Evolutionary conservation across 2,329 filamentous ascomycete species (phyloP).

Genomic region (Pleomassaria siparia): DNA sequence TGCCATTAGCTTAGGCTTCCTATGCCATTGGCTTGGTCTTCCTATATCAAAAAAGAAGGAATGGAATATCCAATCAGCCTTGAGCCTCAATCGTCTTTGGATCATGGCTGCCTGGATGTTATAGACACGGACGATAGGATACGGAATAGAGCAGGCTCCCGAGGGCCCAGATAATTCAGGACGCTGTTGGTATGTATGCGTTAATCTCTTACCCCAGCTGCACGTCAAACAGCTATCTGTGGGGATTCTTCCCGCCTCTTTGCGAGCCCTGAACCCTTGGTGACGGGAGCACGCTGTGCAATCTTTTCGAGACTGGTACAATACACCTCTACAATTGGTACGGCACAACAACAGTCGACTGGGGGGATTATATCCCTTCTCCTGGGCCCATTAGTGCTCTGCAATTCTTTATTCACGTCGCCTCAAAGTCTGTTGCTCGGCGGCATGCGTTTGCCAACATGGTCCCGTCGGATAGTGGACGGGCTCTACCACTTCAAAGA

Average conservation of each 20-base stretch:
- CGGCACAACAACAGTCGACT: background rate
- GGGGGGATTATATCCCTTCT: background rate
- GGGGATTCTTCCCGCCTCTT: background rate
- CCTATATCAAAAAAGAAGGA: no score
- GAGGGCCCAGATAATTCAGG: background rate
- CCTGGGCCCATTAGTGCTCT: background rate
- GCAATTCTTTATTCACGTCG: background rate
- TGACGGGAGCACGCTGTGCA: background rate
- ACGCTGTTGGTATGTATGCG: background rate
- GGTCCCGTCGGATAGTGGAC: background rate
- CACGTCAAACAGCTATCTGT: slow-evolving; percentile 7
- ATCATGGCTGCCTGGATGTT: no score
- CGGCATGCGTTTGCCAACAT: slow-evolving; percentile 10
- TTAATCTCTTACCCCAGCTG: background rate
- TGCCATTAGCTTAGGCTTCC: no score
- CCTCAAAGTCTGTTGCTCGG: slow-evolving; percentile 1
- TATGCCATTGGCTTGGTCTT: no score
- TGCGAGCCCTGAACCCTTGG: slow-evolving; percentile 1
- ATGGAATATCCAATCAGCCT: no score
- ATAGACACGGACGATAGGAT: no score
- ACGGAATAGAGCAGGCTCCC: background rate
- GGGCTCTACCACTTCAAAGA: background rate
- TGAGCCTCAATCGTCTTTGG: no score
- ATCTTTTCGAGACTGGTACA: background rate
- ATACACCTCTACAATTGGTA: background rate